A percentile compares a stretch with the other conserved stretches of the same genome.
Conservation (phyloP, 306 rosid genomes). For the Gynostemma pentaphyllum region DNA sequence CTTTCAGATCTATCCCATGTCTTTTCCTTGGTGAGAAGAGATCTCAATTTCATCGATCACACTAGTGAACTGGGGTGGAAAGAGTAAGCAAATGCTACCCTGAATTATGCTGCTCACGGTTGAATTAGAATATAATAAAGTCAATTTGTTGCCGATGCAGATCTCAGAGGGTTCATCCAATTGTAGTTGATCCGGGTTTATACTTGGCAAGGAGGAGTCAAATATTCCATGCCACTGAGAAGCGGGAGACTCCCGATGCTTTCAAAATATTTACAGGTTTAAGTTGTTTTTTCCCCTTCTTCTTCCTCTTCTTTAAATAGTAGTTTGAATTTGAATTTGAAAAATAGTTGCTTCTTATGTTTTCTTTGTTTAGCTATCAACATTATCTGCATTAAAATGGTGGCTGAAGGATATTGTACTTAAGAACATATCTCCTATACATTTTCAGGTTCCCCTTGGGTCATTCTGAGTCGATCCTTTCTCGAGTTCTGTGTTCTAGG, state of each 20-base stretch:
- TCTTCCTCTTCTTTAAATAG: background rate
- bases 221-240: conserved; percentile 80
- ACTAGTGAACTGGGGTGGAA: conserved; percentile 94
- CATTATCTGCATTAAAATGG: background rate
- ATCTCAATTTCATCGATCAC: conserved; percentile 78
- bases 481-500: conserved; percentile 78
- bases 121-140: background rate
- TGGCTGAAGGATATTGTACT: background rate
- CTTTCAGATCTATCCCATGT: conserved; percentile 72
- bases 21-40: conserved; percentile 66
- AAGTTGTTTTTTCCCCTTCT: background rate
- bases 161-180: conserved; percentile 56
- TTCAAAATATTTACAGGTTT: conserved; percentile 86
- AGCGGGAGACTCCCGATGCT: conserved; percentile 67
- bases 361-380: conserved; percentile 6
- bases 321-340: too few relatives aligned
- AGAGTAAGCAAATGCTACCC: conserved; percentile 45
- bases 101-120: background rate
- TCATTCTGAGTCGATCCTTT: conserved; percentile 64
- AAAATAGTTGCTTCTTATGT: conserved; percentile 2
- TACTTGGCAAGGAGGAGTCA: conserved; percentile 84
- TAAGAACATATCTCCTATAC: background rate
- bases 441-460: conserved; percentile 88
- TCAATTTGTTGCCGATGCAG: conserved; percentile 27
- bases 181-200: conserved; percentile 75